These are phyloP conservation scores for Pythium rishiriense DNA, from an alignment of 352 stramenopile species.

Conservation along the genomic window DNA sequence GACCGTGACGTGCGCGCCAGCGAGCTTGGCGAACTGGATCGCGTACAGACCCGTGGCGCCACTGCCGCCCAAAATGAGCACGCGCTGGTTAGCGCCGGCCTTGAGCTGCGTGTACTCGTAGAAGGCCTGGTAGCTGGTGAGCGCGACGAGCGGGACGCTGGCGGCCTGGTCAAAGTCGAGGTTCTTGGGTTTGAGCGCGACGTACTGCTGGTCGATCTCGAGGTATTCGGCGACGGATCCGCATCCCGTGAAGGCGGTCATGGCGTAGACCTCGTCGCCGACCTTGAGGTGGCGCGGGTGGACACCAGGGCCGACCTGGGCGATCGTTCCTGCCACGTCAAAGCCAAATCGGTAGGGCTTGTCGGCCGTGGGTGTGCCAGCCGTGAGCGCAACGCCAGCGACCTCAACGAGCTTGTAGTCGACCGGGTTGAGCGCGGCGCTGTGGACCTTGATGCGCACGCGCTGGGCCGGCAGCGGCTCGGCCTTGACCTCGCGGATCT, in stretches of 20 bases:
- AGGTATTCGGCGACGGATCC: not conserved
- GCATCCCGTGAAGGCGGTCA: conserved; percentile 7
- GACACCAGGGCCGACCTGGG: conserved; percentile 6
- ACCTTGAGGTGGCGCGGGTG: conserved; percentile 13
- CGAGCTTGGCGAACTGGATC: conserved; percentile 11
- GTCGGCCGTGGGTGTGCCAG: not conserved
- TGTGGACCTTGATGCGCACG: conserved; percentile 19
- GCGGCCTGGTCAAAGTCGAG: not conserved
- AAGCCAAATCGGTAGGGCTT: conserved; percentile 15
- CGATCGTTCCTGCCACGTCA: conserved; percentile 11
- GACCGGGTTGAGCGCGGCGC: not conserved
- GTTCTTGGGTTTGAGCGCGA: not conserved
- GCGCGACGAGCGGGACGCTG: not conserved
- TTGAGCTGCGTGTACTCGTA: conserved; percentile 7
- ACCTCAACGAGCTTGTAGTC: conserved; percentile 12
- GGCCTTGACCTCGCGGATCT: conserved; percentile 4
- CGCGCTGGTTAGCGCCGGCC: conserved; percentile 7
- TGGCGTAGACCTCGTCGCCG: conserved; percentile 25
- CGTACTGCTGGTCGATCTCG: not conserved
- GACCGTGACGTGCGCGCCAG: conserved; percentile 24
- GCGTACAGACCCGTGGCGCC: conserved; percentile 39
- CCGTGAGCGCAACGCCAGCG: not conserved
- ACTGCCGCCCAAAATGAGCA: conserved; percentile 40
- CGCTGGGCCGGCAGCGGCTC: conserved; percentile 1
- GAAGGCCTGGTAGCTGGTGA: not conserved